A percentile compares a stretch with the other conserved stretches of the same genome.
Evolutionary conservation across 1,284 basidiomycete genomes (phyloP).

Genomic region (Cystobasidium pallidum): DNA sequence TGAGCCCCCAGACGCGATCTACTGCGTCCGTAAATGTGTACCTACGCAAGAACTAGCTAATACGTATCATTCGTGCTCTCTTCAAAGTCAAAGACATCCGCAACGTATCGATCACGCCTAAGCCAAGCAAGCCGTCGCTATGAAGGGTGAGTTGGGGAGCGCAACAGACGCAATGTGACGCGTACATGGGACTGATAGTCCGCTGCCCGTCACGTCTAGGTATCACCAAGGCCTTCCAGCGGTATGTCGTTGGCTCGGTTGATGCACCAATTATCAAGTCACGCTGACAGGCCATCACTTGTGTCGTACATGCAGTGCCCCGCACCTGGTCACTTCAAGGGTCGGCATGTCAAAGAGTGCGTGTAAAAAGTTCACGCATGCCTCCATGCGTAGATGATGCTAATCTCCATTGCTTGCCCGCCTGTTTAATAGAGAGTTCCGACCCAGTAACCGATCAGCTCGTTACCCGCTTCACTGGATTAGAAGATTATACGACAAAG

Average conservation of each 20-base stretch:
- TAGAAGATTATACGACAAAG: constrained; percentile 84
- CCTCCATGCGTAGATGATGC: neutral
- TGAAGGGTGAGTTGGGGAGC: constrained; percentile 15
- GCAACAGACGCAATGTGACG: neutral
- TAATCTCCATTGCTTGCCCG: neutral
- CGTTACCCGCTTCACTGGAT: constrained; percentile 56
- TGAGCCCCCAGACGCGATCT: too few species aligned
- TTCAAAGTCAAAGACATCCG: neutral
- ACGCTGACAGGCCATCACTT: constrained; percentile 3
- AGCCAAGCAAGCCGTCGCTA: neutral
- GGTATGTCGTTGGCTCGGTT: constrained; percentile 9
- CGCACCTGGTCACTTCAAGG: constrained; percentile 39
- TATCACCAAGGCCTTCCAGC: constrained; percentile 39
- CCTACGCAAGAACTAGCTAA: neutral
- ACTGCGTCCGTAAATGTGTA: too few species aligned
- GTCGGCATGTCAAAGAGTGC: constrained; percentile 43
- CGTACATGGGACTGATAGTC: neutral
- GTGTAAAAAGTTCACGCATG: too few species aligned
- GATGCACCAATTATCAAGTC: neutral
- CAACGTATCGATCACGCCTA: neutral
- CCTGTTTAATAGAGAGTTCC: constrained; percentile 20
- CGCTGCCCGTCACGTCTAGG: neutral
- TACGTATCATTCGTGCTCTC: neutral
- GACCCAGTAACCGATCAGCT: constrained; percentile 44
- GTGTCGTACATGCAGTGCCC: constrained; percentile 19